Base-by-base conservation (phyloP, 1,284 basidiomycete species). In the Trichosporon coremiiforme region DNA sequence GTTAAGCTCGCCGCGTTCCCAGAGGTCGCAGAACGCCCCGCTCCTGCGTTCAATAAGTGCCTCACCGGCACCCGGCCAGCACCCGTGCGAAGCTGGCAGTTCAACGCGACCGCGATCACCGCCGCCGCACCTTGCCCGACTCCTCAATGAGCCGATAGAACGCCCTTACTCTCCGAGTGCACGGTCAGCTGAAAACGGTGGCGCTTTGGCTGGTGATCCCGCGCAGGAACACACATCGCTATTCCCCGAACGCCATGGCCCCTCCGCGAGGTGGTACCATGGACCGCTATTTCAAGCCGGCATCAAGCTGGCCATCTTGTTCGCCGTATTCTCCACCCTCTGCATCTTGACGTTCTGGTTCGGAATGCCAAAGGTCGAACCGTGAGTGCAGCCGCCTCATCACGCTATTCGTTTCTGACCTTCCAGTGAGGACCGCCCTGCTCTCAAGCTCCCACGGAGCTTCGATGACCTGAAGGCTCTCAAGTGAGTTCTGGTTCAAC, bases 401-500 rank as follows among this genome's bases (percentile, higher is more conserved):
- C 15, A 20, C 31, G 15, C 13, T 35, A 0, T n/a, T 9, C 29
- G 15, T 6, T 35, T 31, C 29, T 35, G 57, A 33, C 31, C 17
- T 60, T 20, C 4, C 76, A 93, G 92, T 62, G 87, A 86, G 66
- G 93, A 95, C 84, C 88, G 90, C 35, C 88, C 88, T 0, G 81
- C 87, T 50, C 85, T 95, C 36, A 89, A 88, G 75, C 88, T 95
- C 72, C 93, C 93, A 6, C 91, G 90, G 79, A 92, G 90, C 1
- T 95, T 95, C 76, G 86, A 85, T 17, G 89, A 95, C 79, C 86
- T 95, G 7, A 89, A 95, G 79, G 90, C 88, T 8, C 87, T 95
- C 68, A 95, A 95, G 82, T 83, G 76, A 74, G 82, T 77, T 12
- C 68, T 53, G 36, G 6, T 2, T 2, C 6, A 38, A 38, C 36